A percentile compares a stretch with the other conserved stretches of the same genome.
These are phyloP conservation scores for Lactarius sp. DNA, from an alignment of 768 basidiomycete species.

Conservation along the genomic window DNA sequence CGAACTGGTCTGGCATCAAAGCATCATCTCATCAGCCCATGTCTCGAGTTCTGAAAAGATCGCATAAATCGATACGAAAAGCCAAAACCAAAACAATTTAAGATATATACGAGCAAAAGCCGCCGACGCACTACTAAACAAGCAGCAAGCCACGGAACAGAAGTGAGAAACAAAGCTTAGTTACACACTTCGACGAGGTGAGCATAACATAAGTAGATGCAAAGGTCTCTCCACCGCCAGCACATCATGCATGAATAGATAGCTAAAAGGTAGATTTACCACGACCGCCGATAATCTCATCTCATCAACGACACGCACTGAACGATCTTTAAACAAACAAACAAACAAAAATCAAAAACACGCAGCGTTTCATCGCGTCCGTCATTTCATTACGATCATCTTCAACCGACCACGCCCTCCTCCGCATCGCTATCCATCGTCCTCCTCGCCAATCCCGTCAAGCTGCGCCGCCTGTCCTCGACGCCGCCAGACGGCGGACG, in stretches of 20 bases:
- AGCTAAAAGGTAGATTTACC: background rate
- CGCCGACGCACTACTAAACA: too few species aligned
- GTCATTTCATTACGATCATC: background rate
- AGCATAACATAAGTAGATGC: too few species aligned
- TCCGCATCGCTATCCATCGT: constrained; percentile 85
- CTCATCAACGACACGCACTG: too few species aligned
- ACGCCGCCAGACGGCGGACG: constrained; percentile 24
- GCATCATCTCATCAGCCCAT: too few species aligned
- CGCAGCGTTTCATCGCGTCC: too few species aligned
- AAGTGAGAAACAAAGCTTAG: background rate
- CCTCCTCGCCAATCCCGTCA: constrained; percentile 50
- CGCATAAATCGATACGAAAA: background rate
- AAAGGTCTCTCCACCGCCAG: too few species aligned
- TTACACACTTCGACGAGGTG: too few species aligned
- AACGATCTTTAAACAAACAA: too few species aligned
- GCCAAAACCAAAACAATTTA: background rate
- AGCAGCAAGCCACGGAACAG: background rate
- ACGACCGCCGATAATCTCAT: too few species aligned
- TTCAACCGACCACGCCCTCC: constrained; percentile 30
- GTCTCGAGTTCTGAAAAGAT: too few species aligned
- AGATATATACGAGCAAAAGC: background rate
- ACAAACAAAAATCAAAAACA: too few species aligned
- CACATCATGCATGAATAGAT: background rate
- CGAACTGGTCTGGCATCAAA: too few species aligned
- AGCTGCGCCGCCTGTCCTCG: constrained; percentile 17